These are phyloP conservation scores for Clitocybe nebularis DNA, from an alignment of 1,284 basidiomycete genomes.

Conservation along the genomic window DNA sequence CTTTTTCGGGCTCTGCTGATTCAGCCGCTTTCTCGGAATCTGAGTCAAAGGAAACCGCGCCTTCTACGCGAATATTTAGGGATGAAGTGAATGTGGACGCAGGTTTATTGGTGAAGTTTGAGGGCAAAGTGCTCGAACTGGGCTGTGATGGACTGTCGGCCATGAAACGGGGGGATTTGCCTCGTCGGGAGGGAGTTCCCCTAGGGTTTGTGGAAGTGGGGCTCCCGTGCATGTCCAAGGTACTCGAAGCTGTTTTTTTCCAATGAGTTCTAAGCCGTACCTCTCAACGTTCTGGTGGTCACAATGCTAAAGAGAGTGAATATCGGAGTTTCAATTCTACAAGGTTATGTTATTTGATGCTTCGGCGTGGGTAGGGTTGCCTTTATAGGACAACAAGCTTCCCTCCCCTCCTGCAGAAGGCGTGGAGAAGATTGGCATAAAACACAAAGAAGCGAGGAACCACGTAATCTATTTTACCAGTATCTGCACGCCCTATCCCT, in stretches of 20 bases:
- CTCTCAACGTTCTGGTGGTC: constrained; percentile 36
- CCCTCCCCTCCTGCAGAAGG: constrained; percentile 16
- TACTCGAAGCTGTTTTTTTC: constrained; percentile 28
- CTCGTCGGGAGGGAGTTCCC: constrained; percentile 53
- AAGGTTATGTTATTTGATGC: constrained; percentile 37
- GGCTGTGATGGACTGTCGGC: constrained; percentile 39
- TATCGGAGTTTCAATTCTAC: constrained; percentile 38
- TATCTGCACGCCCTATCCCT: background rate
- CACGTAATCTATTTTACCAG: background rate
- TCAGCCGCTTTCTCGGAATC: constrained; percentile 28
- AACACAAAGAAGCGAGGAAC: background rate
- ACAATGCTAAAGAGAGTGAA: constrained; percentile 36
- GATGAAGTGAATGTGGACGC: constrained; percentile 58
- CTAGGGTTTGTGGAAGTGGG: constrained; percentile 42
- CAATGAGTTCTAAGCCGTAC: constrained; percentile 25
- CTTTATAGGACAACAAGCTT: constrained; percentile 21
- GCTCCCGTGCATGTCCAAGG: constrained; percentile 41
- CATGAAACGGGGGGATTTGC: constrained; percentile 50
- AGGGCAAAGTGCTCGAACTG: constrained; percentile 33
- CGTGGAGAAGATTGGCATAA: constrained; percentile 14
- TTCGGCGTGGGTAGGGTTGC: constrained; percentile 26
- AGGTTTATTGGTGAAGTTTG: constrained; percentile 42
- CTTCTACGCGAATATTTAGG: constrained; percentile 65
- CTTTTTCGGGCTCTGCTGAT: constrained; percentile 20
- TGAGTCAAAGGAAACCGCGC: constrained; percentile 49